Conservation (phyloP, 805 yeast species). For the Lipomyces orientalis region DNA sequence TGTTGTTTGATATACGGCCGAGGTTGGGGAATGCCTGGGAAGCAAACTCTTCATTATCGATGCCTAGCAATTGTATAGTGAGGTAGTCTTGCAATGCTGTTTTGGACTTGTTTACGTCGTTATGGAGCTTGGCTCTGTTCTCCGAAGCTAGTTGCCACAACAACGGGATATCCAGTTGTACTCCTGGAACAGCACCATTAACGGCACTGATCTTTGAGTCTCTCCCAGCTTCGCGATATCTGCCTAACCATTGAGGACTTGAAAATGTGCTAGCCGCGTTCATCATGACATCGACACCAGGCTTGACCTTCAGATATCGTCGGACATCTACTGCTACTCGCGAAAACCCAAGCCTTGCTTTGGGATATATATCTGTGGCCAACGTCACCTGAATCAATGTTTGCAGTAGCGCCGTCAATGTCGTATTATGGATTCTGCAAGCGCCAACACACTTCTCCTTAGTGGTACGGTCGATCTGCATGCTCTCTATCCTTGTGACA, state of each 20-base stretch:
- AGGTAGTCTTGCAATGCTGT: slow-evolving; percentile 3
- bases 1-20: neutral
- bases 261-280: neutral
- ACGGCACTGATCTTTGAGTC: neutral
- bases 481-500: slow-evolving; percentile 1
- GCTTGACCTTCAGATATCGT: neutral
- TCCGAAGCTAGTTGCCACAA: neutral
- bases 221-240: neutral
- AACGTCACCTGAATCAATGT: slow-evolving; percentile 1
- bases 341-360: neutral
- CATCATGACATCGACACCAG: neutral
- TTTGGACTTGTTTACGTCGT: neutral
- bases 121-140: neutral
- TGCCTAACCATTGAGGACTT: neutral
- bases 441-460: slow-evolving; percentile 1
- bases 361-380: neutral
- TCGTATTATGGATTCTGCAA: slow-evolving; percentile 3
- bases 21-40: neutral
- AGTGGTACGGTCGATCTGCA: neutral
- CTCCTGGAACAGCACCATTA: neutral
- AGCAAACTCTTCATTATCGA: neutral
- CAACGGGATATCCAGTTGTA: neutral
- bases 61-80: neutral
- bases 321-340: neutral
- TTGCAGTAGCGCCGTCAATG: neutral